Conservation (phyloP, 1,284 basidiomycete species). For the Cystobasidium pallidum region DNA sequence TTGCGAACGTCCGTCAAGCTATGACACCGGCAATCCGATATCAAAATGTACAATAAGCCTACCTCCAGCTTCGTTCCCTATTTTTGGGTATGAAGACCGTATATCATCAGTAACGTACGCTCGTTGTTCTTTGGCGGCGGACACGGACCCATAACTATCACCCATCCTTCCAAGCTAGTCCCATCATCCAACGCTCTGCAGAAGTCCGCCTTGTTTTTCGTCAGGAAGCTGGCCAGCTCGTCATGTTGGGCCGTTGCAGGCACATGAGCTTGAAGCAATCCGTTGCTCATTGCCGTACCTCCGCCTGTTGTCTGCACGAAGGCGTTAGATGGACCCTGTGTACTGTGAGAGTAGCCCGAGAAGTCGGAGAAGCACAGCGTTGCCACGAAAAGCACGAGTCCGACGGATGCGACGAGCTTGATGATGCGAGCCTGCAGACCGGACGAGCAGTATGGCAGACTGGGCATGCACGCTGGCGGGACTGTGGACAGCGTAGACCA, state of each 20-base stretch:
- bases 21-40: no score
- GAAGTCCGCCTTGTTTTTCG: conserved; percentile 40
- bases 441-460: neutral
- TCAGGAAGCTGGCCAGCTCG: conserved; percentile 21
- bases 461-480: neutral
- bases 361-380: neutral
- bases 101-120: neutral
- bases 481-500: no score
- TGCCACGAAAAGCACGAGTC: neutral
- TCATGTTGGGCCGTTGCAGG: neutral
- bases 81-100: conserved; percentile 7
- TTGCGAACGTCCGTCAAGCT: neutral
- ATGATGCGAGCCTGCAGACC: neutral
- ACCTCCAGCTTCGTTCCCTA: conserved; percentile 47
- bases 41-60: neutral
- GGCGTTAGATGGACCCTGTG: neutral
- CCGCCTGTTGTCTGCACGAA: neutral
- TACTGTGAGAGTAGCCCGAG: conserved; percentile 3
- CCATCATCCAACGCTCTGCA: conserved; percentile 9
- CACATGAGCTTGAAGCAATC: neutral
- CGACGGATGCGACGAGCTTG: neutral
- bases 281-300: conserved; percentile 2
- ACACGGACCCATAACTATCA: conserved; percentile 40
- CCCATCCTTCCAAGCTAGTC: conserved; percentile 22
- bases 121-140: conserved; percentile 8